Evolutionary conservation across 306 rosid species (phyloP), one percentile per base, ranked within the genome.

Genomic region (Dalbergia oliveri): DNA sequence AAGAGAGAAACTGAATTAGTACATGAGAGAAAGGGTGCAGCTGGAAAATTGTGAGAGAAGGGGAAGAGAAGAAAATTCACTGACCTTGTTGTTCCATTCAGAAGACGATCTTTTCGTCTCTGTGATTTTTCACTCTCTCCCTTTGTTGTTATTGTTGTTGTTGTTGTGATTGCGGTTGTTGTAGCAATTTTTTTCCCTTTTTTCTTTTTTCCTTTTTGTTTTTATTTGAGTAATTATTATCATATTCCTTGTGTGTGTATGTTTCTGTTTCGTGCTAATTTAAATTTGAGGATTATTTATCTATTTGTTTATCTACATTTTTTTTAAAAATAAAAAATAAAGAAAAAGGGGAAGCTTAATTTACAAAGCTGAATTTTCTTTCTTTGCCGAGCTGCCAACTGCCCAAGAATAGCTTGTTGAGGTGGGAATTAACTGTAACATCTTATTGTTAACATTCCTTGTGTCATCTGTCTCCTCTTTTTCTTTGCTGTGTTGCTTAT

Each of bases 401-500:
- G 84, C 90, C 88, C 87, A 79, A 89, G 93, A 94, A 87, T 94
- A 89, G 97, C 91, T 89, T 88, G 90, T 75, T 83, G 88, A 82
- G 90, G 78, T 88, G 89, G 89, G 62, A 84, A 84, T 73, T 79
- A 84, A 37, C 87, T 79, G 84, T 84, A 79, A 9, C 66, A 66
- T 66, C 73, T 73, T 79, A 66, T 79, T 79, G 18, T 73, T 61
- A 73, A 79, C 81, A 79, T 79, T 73, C 81, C 84, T 73, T 79
- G 80, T 66, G 67, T 51, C 54, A 41, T 73, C 57, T 66, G 66
- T 41, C 19, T 73, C 16, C 75, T 45, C 41, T 44, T 72, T 66
- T 49, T 69, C 33, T 0, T 23, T 8, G 35, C n/a, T 1, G 9
- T 41, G 49, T 69, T 37, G 15, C 66, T 44, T 12, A 14, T 19